Evolutionary conservation across 768 basidiomycete species (phyloP), one percentile per base, ranked within the genome.

Genomic region (Pholiota conissans): DNA sequence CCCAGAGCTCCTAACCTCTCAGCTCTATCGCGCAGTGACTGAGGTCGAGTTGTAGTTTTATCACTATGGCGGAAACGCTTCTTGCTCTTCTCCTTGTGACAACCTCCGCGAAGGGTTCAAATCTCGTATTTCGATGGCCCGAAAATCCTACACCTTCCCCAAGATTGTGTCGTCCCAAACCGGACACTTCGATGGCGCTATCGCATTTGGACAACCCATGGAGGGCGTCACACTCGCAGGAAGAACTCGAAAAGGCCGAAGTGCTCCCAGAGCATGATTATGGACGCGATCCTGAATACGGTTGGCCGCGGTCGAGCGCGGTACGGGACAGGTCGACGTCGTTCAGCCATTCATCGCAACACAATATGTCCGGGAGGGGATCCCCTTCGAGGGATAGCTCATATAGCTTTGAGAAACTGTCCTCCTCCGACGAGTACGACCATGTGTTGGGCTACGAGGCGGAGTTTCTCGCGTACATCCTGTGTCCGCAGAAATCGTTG

Each of bases 81-180:
- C 76, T 95, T 47, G 88, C 91, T 9, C 78, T 96, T 59, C 73
- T 95, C 3, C 83, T 97, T 32, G 90, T 93, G 40, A 91, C 91
- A 4, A 87, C 88, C 11, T 94, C 93, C 8, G 86, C 91, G 6
- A 90, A 87, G 65, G 91, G 90, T 26, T 84, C 87, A 9, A 88
- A 78, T 62, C 74, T 94, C 5, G 88, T 93, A 52, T 94, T 87
- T 68, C 80, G 90, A 60, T 96, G 93, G 89, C 95, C 95, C 0
- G 87, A 91, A 13, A 77, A 76, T 13, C 91, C 93, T 13, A 64
- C 74, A 11, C 73, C 84, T 1, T 79, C 84, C 5, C 79, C 86
- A 3, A 81, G 95, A 56, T 82, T 96, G 27, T 82, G 84, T 51
- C 86, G 94, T 49, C 84, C 93, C 3, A 76, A 78, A 27, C 89